Conservation (phyloP, 805 yeast species). For the Sugiyamaella mastotermitis region DNA sequence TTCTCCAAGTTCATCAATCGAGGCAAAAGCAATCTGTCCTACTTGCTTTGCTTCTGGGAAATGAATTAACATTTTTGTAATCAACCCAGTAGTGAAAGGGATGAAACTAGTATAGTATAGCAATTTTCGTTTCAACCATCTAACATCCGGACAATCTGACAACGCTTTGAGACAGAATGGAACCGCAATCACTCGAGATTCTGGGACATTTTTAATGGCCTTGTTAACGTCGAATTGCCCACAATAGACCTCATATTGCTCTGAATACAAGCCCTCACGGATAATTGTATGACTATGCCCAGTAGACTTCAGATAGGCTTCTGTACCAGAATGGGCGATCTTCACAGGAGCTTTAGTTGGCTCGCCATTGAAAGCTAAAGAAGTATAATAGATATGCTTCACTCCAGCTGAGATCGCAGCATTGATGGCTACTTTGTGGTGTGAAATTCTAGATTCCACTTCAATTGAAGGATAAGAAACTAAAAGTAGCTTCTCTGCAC, state of each 20-base stretch:
- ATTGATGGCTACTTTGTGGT: slow-evolving; percentile 3
- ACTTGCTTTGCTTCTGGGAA: background rate
- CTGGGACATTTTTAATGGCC: background rate
- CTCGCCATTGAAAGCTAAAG: slow-evolving; percentile 8
- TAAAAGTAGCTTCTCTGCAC: slow-evolving; percentile 2
- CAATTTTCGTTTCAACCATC: background rate
- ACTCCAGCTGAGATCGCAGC: slow-evolving; percentile 6
- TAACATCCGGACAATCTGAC: background rate
- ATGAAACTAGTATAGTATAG: background rate
- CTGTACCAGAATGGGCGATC: slow-evolving; percentile 4
- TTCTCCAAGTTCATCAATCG: slow-evolving; percentile 9
- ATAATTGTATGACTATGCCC: slow-evolving; percentile 4
- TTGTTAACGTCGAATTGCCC: background rate
- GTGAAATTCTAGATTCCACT: slow-evolving; percentile 1
- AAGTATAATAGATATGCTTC: slow-evolving; percentile 5
- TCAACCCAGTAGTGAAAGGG: background rate
- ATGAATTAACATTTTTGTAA: background rate
- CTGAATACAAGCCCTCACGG: slow-evolving; percentile 3
- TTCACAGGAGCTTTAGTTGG: slow-evolving; percentile 7
- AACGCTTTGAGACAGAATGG: background rate
- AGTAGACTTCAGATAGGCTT: background rate
- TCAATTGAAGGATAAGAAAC: slow-evolving; percentile 6
- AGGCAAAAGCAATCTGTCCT: slow-evolving; percentile 6
- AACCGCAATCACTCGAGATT: background rate
- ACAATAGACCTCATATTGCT: slow-evolving; percentile 1